phyloP scores from a whole-genome alignment of 2,329 filamentous ascomycete species.

The Chrysosphaeria jannelii region DNA sequence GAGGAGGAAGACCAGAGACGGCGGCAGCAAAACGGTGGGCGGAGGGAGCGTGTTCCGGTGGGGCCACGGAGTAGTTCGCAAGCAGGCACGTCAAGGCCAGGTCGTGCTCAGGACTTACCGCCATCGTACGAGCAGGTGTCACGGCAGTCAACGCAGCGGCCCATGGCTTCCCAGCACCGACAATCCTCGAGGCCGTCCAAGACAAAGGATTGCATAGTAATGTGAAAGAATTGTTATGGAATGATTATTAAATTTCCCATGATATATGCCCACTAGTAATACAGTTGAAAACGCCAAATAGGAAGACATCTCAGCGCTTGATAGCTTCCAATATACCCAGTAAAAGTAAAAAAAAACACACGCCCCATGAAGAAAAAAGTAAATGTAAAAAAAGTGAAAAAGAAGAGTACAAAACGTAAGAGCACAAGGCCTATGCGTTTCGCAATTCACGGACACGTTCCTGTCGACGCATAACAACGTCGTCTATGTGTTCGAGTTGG shows the following conservation, averaged over 20 bases:
- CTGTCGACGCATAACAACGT: not conserved
- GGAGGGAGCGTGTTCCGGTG: slow-evolving; percentile 5
- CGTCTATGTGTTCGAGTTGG: slow-evolving; percentile 10
- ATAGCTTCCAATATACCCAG: slow-evolving; percentile 11
- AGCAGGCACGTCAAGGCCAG: not conserved
- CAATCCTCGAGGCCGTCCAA: too few species aligned
- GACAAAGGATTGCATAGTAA: too few species aligned
- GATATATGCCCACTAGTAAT: too few species aligned
- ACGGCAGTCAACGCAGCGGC: slow-evolving; percentile 14
- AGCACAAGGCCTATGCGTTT: slow-evolving; percentile 1
- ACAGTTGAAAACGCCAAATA: too few species aligned
- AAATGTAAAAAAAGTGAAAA: slow-evolving; percentile 1
- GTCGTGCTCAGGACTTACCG: too few species aligned
- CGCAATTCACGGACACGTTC: not conserved
- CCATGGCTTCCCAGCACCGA: too few species aligned
- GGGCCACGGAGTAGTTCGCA: not conserved
- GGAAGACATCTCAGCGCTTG: slow-evolving; percentile 27
- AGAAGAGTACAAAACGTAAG: slow-evolving; percentile 1
- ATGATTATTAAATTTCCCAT: too few species aligned
- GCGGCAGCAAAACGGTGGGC: slow-evolving; percentile 27
- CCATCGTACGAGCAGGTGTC: slow-evolving; percentile 27
- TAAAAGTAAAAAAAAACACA: not conserved
- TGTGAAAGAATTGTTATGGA: too few species aligned
- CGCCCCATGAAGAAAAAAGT: not conserved
- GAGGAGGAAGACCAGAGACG: slow-evolving; percentile 74